Evolutionary conservation across 2,329 filamentous ascomycete genomes (phyloP).

Genomic region (Botrytis fabae): DNA sequence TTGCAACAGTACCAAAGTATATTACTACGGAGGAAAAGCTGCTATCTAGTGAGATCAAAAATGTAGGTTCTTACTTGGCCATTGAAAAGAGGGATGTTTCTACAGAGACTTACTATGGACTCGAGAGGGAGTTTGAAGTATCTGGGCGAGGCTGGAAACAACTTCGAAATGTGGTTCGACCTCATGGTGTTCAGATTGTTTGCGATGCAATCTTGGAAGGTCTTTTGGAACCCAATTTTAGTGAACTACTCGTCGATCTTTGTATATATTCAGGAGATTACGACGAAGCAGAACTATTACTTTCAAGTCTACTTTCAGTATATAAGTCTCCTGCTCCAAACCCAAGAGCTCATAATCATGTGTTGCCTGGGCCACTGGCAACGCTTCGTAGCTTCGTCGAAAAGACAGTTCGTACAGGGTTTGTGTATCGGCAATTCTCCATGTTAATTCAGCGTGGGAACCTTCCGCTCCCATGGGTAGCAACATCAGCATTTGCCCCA

Average conservation of each 20-base stretch:
- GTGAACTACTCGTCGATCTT: slow-evolving; percentile 46
- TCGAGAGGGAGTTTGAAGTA: slow-evolving; percentile 47
- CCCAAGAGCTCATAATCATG: slow-evolving; percentile 33
- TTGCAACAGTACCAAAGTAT: slow-evolving; percentile 51
- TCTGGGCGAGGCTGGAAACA: slow-evolving; percentile 48
- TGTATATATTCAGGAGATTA: slow-evolving; percentile 43
- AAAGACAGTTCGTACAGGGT: slow-evolving; percentile 39
- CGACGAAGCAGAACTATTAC: slow-evolving; percentile 46
- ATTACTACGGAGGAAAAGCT: slow-evolving; percentile 49
- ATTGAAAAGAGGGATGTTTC: slow-evolving; percentile 44
- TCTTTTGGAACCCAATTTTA: slow-evolving; percentile 46
- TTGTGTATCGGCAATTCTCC: slow-evolving; percentile 44
- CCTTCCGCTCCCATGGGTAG: slow-evolving; percentile 49
- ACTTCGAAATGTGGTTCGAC: slow-evolving; percentile 48
- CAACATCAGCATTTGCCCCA: slow-evolving; percentile 45
- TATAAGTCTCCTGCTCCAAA: slow-evolving; percentile 44
- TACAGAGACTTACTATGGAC: slow-evolving; percentile 50
- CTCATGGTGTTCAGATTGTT: slow-evolving; percentile 49
- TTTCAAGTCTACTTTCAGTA: slow-evolving; percentile 42
- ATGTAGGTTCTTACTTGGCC: slow-evolving; percentile 42
- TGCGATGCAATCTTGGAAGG: slow-evolving; percentile 46
- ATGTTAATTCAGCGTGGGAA: slow-evolving; percentile 41
- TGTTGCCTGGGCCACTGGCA: slow-evolving; percentile 39
- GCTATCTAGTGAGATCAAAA: slow-evolving; percentile 44
- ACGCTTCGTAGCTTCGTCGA: slow-evolving; percentile 43